phyloP scores from a whole-genome alignment of 257 asterid genomes.

The Nicotiana obtusifolia region DNA sequence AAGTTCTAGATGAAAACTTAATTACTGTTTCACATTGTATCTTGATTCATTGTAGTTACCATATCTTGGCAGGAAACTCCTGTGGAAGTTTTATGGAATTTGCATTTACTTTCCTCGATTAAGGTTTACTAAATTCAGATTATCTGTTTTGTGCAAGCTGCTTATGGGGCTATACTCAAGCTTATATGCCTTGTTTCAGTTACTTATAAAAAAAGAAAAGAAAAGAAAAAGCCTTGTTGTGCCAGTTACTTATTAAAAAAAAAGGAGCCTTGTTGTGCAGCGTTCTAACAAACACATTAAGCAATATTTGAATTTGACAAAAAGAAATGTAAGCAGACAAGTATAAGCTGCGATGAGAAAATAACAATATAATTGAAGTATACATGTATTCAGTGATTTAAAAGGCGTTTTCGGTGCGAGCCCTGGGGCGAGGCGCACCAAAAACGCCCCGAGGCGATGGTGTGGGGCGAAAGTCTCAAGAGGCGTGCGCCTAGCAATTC shows the following conservation, averaged over 20 bases:
- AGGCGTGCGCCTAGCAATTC: no score
- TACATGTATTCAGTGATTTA: no score
- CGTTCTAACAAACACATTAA: not conserved
- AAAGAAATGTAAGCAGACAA: not conserved
- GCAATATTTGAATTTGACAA: not conserved
- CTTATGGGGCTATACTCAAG: not conserved
- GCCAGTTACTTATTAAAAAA: not conserved
- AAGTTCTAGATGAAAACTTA: not conserved
- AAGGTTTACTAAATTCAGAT: not conserved
- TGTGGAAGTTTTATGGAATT: not conserved
- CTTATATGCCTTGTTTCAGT: not conserved
- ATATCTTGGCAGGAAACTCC: not conserved
- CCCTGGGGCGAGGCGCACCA: no score
- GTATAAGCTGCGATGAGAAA: not conserved
- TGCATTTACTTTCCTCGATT: not conserved
- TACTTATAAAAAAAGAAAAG: not conserved
- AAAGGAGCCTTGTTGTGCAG: not conserved
- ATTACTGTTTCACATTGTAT: not conserved
- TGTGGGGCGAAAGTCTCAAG: no score
- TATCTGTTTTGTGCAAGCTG: not conserved
- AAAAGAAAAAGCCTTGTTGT: not conserved
- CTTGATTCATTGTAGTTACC: not conserved
- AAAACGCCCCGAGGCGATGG: no score
- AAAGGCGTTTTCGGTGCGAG: no score
- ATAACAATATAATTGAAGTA: not conserved